phyloP scores from a whole-genome alignment of 2,329 filamentous ascomycete genomes.

The Neurospora crassa region DNA sequence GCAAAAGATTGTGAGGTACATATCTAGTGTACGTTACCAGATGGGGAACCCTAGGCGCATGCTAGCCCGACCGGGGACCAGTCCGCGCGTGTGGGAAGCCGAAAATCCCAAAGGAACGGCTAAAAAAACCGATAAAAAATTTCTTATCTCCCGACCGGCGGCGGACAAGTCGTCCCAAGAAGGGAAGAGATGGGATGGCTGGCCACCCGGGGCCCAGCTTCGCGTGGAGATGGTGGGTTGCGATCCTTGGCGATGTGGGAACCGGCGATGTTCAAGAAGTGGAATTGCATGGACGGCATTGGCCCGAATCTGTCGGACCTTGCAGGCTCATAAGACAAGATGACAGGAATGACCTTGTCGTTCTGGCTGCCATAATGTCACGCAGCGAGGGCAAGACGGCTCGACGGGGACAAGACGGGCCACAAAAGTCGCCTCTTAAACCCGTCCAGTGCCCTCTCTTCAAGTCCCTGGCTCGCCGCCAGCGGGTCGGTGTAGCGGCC shows the following conservation, averaged over 20 bases:
- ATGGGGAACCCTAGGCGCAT: conserved; percentile 4
- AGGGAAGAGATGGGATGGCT: conserved; percentile 2
- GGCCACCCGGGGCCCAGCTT: conserved; percentile 5
- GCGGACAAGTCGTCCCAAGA: conserved; percentile 4
- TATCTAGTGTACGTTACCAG: not conserved
- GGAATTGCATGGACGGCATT: not conserved
- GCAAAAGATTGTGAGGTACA: not conserved
- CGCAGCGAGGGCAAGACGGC: not conserved
- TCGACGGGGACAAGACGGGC: not conserved
- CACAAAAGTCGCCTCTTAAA: not conserved
- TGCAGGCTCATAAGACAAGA: not conserved
- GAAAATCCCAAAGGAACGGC: conserved; percentile 7
- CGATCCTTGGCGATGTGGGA: conserved; percentile 8
- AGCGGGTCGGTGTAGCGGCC: not conserved
- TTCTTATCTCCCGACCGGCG: conserved; percentile 15
- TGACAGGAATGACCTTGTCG: not conserved
- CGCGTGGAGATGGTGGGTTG: conserved; percentile 7
- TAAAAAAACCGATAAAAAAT: conserved; percentile 8
- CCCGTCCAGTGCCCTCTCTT: not conserved
- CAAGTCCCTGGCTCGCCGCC: not conserved
- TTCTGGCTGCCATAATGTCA: not conserved
- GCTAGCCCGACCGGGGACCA: conserved; percentile 1
- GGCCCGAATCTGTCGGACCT: not conserved
- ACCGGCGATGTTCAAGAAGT: conserved; percentile 1
- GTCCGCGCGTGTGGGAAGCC: conserved; percentile 3